These are phyloP conservation scores for Basipetospora chlamydospora DNA, from an alignment of 2,329 filamentous ascomycete species.

Conservation along the genomic window DNA sequence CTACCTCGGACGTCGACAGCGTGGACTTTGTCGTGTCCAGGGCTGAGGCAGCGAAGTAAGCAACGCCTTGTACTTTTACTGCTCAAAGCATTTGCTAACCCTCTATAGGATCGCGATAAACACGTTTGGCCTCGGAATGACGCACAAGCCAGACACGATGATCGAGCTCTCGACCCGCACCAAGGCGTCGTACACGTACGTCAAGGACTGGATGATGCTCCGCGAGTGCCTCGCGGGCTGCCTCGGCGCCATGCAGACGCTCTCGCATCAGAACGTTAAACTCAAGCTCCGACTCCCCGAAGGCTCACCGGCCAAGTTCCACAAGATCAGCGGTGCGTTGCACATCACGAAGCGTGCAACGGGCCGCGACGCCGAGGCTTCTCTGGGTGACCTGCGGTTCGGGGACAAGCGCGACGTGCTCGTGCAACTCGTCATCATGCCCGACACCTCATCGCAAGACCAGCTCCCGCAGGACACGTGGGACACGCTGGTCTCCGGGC, in stretches of 20 bases:
- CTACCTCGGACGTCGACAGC: conserved; percentile 83
- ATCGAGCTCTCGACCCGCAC: conserved; percentile 91
- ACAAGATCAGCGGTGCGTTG: conserved; percentile 92
- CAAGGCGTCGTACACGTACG: conserved; percentile 93
- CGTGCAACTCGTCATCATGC: conserved; percentile 82
- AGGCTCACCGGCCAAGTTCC: conserved; percentile 93
- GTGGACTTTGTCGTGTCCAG: conserved; percentile 96
- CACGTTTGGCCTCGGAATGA: conserved; percentile 90
- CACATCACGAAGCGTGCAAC: conserved; percentile 95
- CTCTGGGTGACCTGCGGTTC: conserved; percentile 81
- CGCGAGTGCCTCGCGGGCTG: conserved; percentile 91
- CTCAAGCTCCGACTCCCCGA: conserved; percentile 87
- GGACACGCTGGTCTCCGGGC: conserved; percentile 90
- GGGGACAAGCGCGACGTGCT: conserved; percentile 90
- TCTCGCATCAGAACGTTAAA: conserved; percentile 97
- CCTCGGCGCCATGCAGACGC: conserved; percentile 77
- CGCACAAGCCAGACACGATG: conserved; percentile 97
- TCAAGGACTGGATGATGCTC: conserved; percentile 99
- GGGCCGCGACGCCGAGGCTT: conserved; percentile 84
- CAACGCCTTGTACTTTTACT: conserved; percentile 12
- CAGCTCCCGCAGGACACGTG: conserved; percentile 84
- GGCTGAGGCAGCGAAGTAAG: conserved; percentile 90
- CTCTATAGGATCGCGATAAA: conserved; percentile 74
- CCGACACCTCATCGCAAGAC: conserved; percentile 71
- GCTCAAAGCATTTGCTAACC: conserved; percentile 13